phyloP scores from a whole-genome alignment of 441 rosid genomes.

The Eruca vesicaria region DNA sequence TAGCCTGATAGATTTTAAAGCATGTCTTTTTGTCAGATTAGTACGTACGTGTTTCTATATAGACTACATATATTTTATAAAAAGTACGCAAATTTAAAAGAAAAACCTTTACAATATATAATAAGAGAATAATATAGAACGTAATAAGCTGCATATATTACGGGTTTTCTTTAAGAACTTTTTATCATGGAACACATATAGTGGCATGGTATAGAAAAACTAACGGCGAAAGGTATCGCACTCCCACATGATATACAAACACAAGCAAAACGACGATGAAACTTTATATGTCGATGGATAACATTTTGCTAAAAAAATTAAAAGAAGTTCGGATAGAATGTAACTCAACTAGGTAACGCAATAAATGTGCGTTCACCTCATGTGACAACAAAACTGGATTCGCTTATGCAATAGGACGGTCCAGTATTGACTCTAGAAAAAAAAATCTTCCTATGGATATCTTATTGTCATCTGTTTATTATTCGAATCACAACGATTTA shows the following conservation, averaged over 20 bases:
- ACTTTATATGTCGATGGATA: constrained; percentile 26
- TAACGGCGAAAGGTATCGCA: constrained; percentile 23
- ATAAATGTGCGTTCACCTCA: constrained; percentile 25
- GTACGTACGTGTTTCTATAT: constrained; percentile 23
- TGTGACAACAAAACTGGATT: constrained; percentile 16
- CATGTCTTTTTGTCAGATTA: constrained; percentile 24
- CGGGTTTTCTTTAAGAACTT: not conserved
- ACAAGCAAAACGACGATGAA: constrained; percentile 30
- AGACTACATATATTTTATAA: not conserved
- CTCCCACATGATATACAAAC: constrained; percentile 27
- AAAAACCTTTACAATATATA: not conserved
- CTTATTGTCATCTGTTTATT: not conserved
- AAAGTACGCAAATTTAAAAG: not conserved
- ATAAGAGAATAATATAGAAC: not conserved
- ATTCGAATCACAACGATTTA: constrained; percentile 16
- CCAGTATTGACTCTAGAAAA: constrained; percentile 20
- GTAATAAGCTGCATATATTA: not conserved
- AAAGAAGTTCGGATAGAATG: constrained; percentile 23
- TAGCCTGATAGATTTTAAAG: constrained; percentile 17
- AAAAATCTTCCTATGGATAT: constrained; percentile 3
- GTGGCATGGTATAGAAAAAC: not conserved
- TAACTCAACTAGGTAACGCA: constrained; percentile 23
- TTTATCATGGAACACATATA: constrained; percentile 7
- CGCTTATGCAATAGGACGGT: not conserved
- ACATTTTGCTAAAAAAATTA: constrained; percentile 20